Base-by-base conservation (phyloP, 192 early-diverging fungal genomes). In the Phycomyces blakesleeanus region DNA sequence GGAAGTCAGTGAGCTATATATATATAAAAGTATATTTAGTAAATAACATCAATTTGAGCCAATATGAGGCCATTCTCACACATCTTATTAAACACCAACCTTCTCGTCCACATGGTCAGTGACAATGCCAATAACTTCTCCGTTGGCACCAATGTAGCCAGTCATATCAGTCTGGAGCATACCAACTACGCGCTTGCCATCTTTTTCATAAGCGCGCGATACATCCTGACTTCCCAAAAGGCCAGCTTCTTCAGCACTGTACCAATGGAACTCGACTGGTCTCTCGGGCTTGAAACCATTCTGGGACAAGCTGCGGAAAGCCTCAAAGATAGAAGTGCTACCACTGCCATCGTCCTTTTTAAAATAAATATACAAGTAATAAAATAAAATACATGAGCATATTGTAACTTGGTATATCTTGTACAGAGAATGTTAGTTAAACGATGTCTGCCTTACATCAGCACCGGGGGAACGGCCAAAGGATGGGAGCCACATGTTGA, bases 191-290 rank as follows among this genome's bases (percentile, higher is more conserved):
- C 77, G 65, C 44, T 80, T 78, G 2, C 64, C 70, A n/a, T 75
- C 69, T 15, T 76, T 58, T 59, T 81, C 73, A 76, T 95, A 96
- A 27, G 82, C 68, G 37, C 76, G 55, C 14, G 91, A 89, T 57
- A 96, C 83, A 57, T 81, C 90, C 79, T 94, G 93, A 26, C 88
- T 91, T 15, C 96, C 94, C 59, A 96, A 79, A 15, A 98, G 78
- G 37, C 93, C 94, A 62, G 80, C 91, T 76, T 95, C 93, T 78
- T 97, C 91, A 57, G 81, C 94, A 53, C 90, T 85, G 70, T 95
- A 93, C 90, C 91, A 98, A 80, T 97, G 94, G 82, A 97, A 97
- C 69, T 97, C 94, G 38, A 98, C 90, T n/a, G 93, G 83, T 59
- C 85, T 71, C 8, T 76, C 54, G 16, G 92, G 93, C 21, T 73